A percentile compares a stretch with the other conserved stretches of the same genome.
Conservation (phyloP, 2,329 filamentous ascomycete genomes). For the Byssochlamys sp. region DNA sequence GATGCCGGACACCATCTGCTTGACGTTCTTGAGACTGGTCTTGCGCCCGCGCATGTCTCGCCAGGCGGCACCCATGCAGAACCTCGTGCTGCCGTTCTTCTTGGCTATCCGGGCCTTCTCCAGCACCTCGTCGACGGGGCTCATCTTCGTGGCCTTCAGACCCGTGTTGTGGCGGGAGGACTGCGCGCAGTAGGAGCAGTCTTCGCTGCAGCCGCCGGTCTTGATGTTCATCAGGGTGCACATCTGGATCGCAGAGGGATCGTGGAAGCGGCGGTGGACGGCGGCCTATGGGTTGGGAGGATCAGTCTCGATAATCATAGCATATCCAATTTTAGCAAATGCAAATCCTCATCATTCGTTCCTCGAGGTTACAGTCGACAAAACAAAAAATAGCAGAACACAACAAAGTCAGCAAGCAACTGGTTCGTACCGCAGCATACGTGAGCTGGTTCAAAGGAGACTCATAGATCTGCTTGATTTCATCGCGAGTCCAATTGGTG, state of each 20-base stretch:
- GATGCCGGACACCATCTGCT: constrained; percentile 75
- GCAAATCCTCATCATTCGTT: background rate
- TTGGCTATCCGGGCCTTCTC: constrained; percentile 67
- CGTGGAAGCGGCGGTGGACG: constrained; percentile 76
- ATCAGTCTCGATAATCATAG: constrained; percentile 3
- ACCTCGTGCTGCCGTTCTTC: constrained; percentile 75
- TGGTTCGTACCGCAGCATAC: constrained; percentile 56
- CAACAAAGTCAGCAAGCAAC: constrained; percentile 1
- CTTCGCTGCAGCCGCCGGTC: constrained; percentile 81
- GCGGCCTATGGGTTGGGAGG: constrained; percentile 46
- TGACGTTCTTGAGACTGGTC: constrained; percentile 71
- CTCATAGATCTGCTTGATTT: constrained; percentile 73
- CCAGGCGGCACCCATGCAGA: constrained; percentile 94
- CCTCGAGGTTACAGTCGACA: constrained; percentile 2
- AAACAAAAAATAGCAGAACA: background rate
- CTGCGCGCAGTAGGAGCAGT: constrained; percentile 86
- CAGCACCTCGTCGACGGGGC: constrained; percentile 70
- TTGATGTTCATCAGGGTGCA: constrained; percentile 97
- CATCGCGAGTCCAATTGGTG: constrained; percentile 69
- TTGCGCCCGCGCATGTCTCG: constrained; percentile 87
- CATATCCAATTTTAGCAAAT: background rate
- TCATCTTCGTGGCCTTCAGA: constrained; percentile 66
- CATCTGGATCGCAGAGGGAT: constrained; percentile 74
- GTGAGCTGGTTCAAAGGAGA: constrained; percentile 70
- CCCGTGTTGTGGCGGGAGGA: constrained; percentile 68